Conservation (phyloP, 116 monocot genomes). For the Phalaenopsis hybrid region DNA sequence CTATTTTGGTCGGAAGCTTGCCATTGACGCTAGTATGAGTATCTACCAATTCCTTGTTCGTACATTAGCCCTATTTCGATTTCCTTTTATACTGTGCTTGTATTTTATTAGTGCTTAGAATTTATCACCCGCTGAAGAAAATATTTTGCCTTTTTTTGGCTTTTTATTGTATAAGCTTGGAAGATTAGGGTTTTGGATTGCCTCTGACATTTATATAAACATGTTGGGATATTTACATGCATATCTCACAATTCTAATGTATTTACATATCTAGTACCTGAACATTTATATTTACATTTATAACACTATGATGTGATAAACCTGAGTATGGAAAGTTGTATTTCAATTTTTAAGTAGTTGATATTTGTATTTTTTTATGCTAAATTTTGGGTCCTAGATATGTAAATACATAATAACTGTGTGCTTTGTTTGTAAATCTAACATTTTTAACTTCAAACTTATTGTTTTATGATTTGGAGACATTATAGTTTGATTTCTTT, state of each 20-base stretch:
- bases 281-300: too few species aligned
- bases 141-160: background rate
- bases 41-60: constrained; percentile 97
- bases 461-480: background rate
- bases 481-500: background rate
- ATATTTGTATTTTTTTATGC: background rate
- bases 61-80: background rate
- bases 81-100: background rate
- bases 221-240: background rate
- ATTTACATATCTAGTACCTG: too few species aligned
- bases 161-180: background rate
- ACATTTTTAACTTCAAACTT: too few species aligned
- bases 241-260: too few species aligned
- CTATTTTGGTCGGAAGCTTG: constrained; percentile 93
- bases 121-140: background rate
- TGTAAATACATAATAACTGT: too few species aligned
- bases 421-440: too few species aligned
- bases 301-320: too few species aligned
- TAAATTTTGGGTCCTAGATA: too few species aligned
- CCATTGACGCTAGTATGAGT: constrained; percentile 98
- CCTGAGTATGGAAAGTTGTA: too few species aligned
- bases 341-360: too few species aligned
- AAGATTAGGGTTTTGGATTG: constrained; percentile 9
- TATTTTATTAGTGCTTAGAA: too few species aligned
- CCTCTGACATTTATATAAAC: background rate